Base-by-base conservation (phyloP, 495 filamentous ascomycete species). In the Podospora pseudoanserina region DNA sequence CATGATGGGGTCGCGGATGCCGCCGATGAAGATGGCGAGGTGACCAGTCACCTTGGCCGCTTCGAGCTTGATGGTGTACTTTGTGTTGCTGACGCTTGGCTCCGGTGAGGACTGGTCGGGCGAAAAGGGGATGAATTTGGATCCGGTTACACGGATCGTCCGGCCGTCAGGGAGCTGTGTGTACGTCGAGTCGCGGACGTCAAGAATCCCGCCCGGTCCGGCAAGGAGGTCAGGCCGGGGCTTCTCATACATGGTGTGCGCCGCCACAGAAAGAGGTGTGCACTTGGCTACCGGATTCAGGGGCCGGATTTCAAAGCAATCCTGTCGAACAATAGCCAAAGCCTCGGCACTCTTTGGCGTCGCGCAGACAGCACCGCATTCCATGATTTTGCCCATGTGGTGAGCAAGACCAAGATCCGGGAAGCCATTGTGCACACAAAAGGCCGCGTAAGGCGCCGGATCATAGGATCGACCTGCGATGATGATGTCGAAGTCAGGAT, bases 301-400 rank as follows among this genome's bases (percentile, higher is more conserved):
- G 0, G 83, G 82, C 0, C 61, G 71, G 16, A 85, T 70, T 59
- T 82, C 81, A 65, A 86, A 86, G n/a, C 80, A 78, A 44, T 74
- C 70, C 23, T 71, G 64, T 28, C 77, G 78, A 5, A 85, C 67
- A 0, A 77, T 82, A 2, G 79, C 78, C 18, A 79, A 67, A 11
- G 75, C 75, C 1, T 71, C 73, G 3, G 70, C 66, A n/a, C 80
- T 74, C 70, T 85, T 86, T 0, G 83, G 83, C 5, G 73, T 73
- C 2, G 82, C 79, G 70, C 84, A 86, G 0, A 74, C 61, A 0
- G 70, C 84, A 34, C 84, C 83, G 34, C 83, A 86, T 63, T 86
- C 84, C 75, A 86, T 79, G 5, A 81, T 81, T 73, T 86, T 86
- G 20, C 84, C 84, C 82, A 86, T 84, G 69, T 85, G 81, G 65